Conservation (phyloP, 129 eudicot genomes). For the sunflower (Helianthus annuus) region HanXRQr2.0-SUNRISE NC_035436.2:3330671-3331170, state of each 20-base stretch:
- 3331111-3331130: constrained; percentile 19
- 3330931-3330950: constrained; percentile 42
- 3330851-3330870: constrained; percentile 25
- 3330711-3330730: constrained; percentile 41
- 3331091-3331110: constrained; percentile 31
- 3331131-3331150: constrained; percentile 21
- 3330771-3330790: constrained; percentile 45
- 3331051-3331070: constrained; percentile 36
- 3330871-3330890: constrained; percentile 28
- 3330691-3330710: constrained; percentile 22
- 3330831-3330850: constrained; percentile 17
- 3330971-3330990: constrained; percentile 30
- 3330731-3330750: background rate
- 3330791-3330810: constrained; percentile 54
- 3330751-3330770: constrained; percentile 25
- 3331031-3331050: constrained; percentile 40
- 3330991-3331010: constrained; percentile 29
- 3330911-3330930: constrained; percentile 37
- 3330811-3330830: constrained; percentile 27
- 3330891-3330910: constrained; percentile 48
- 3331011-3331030: constrained; percentile 27
- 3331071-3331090: constrained; percentile 27
- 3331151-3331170: constrained; percentile 35
- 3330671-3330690: constrained; percentile 9
- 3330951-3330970: constrained; percentile 45